Evolutionary conservation across 805 yeast species (phyloP), one percentile per base, ranked within the genome.

Genomic region (Teunomyces cretensis): DNA sequence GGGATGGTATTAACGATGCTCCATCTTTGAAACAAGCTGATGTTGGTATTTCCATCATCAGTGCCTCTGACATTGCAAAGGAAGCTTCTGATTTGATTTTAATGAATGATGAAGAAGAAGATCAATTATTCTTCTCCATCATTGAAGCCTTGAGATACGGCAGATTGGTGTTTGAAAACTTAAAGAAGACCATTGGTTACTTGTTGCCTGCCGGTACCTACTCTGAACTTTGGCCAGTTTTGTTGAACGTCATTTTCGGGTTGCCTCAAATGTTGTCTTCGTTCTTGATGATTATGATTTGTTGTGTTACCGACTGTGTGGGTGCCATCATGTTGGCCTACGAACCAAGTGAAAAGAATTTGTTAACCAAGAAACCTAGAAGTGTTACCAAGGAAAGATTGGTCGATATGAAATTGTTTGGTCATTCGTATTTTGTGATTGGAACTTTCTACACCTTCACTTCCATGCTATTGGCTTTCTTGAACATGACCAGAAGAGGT

Each of bases 151-250:
- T 72, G 48, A 61, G 60, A 42, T 70, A 62, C 47, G 78, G 79
- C 14, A 62, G 76, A 47, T 59, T 76, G 40, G 79, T 76, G 16
- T 74, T 75, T 54, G 79, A 76, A 50, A 76, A 76, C 49, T 58
- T 76, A 54, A 69, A 62, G 49, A 76, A 76, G 53, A 72, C 75
- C 2, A 64, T 76, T 46, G 68, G 67, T 5, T 75, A 77, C 54
- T 58, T 77, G 45, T 57, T 77, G 44, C 81, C 81, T n/a, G 82
- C 80, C 32, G 81, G 81, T 24, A 61, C 73, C 12, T 77, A 55
- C 53, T 66, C 79, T 35, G 81, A 77, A 55, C 61, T 77, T 27
- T 76, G 80, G 80, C 71, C 80, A 0, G 74, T 77, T 3, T 50
- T 77, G 24, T 49, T 75, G 44, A 77, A 73, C 50, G 65, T 76